Conservation (phyloP, 139 green algal genomes). For the Ettlia oleoabundans region DNA sequence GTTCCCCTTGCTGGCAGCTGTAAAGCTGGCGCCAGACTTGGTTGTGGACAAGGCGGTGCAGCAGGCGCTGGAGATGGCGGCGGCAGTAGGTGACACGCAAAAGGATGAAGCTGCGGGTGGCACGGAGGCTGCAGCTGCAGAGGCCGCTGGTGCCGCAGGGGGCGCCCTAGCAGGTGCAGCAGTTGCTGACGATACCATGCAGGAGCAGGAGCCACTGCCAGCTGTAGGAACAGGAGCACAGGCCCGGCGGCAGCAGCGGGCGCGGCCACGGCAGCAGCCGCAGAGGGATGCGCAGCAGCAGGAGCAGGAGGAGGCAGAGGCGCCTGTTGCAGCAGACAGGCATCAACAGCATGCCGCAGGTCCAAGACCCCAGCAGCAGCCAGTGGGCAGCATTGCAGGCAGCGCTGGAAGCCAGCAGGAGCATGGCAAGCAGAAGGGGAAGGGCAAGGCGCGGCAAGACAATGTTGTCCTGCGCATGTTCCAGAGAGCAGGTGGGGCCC, state of each 20-base stretch:
- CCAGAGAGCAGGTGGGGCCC: not conserved
- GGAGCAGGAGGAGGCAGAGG: not conserved
- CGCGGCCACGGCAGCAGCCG: not conserved
- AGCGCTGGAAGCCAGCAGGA: not conserved
- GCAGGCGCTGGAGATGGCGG: too few relatives aligned
- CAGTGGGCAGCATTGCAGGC: not conserved
- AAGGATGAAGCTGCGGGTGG: too few relatives aligned
- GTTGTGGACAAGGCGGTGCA: too few relatives aligned
- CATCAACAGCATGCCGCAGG: not conserved
- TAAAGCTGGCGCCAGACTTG: not conserved
- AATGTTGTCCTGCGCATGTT: not conserved
- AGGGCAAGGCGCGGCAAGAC: not conserved
- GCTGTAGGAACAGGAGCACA: not conserved
- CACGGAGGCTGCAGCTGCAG: too few relatives aligned
- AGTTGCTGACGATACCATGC: not conserved
- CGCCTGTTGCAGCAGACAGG: not conserved
- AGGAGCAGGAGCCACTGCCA: not conserved
- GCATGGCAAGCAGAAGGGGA: not conserved
- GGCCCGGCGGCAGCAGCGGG: not conserved
- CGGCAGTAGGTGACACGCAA: too few relatives aligned
- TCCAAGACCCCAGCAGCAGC: not conserved
- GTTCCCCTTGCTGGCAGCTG: not conserved
- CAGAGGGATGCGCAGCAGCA: slow-evolving; percentile 9
- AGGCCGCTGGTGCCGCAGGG: too few relatives aligned
- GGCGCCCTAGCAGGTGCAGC: too few relatives aligned